Base-by-base conservation (phyloP, 352 stramenopile species). In the Globisporangium canariense region DNA sequence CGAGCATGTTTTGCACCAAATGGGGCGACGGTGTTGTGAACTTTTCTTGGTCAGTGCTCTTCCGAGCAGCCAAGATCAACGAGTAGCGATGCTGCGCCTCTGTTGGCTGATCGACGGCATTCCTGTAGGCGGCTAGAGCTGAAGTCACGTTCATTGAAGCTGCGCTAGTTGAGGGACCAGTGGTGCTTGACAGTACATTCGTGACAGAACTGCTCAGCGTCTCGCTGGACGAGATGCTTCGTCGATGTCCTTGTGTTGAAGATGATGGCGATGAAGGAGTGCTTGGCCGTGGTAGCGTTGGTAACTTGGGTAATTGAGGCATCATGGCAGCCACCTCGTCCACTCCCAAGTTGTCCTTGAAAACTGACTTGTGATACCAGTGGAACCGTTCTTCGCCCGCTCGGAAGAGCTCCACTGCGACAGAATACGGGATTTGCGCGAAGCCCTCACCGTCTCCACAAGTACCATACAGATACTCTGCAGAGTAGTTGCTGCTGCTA, bases 331-430 rank as follows among this genome's bases (percentile, higher is more conserved):
- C 18, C 0, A 34, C 6, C 0, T 56, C 66, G 36, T 55, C 57
- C 18, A 13, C 22, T 8, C 40, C 51, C 0, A 46, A n/a, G n/a
- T 65, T 70, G 0, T 68, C 66, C 64, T 73, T 83, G 0, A 68
- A 41, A 2, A 58, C 54, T 14, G 65, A 52, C 38, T 75, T 79
- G 56, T 87, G 72, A 36, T 90, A 84, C 82, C 80, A 89, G 36
- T 89, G 80, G 54, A 86, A 89, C 0, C 77, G 70, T 32, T 91
- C 82, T 36, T 90, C 79, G 0, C 77, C 78, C 8, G 70, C 52
- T 14, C 75, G 60, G 57, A 89, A 86, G 1, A 91, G 60, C 0
- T 76, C 67, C 10, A 66, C 55, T 4, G 82, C 68, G 6, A 62
- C 53, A 45, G 55, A 63, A 45, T 58, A 54, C 25, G 65, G 71